Conservation (phyloP, 2,329 filamentous ascomycete species). For the Colletotrichum plurivorum region DNA sequence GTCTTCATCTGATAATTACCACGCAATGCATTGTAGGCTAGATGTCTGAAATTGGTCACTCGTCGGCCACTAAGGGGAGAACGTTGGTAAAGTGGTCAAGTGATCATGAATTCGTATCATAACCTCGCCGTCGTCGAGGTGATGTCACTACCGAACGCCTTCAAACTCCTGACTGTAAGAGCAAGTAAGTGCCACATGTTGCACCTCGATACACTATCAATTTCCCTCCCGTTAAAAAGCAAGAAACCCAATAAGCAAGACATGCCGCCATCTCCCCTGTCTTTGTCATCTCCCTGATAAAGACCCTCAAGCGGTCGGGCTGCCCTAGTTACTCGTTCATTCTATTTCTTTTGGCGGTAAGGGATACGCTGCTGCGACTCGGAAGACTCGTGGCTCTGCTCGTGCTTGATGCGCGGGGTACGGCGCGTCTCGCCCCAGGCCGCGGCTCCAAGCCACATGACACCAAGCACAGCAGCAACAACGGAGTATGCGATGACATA, state of each 20-base stretch:
- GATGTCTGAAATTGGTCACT: neutral
- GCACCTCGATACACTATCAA: too few relatives aligned
- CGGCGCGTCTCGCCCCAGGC: conserved; percentile 31
- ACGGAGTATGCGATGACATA: conserved; percentile 70
- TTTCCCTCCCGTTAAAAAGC: neutral
- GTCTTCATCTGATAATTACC: neutral
- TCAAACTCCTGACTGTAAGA: conserved; percentile 1
- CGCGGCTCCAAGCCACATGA: conserved; percentile 57
- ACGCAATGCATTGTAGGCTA: neutral
- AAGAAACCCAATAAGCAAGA: neutral
- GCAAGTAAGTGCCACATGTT: too few relatives aligned
- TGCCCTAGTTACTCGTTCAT: neutral
- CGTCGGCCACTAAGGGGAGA: neutral
- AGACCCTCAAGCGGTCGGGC: too few relatives aligned
- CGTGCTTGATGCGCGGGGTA: conserved; percentile 33
- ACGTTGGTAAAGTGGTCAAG: neutral
- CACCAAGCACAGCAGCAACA: conserved; percentile 64
- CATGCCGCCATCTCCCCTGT: too few relatives aligned
- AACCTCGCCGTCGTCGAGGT: neutral
- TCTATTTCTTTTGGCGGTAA: conserved; percentile 36
- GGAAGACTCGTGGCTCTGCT: conserved; percentile 34
- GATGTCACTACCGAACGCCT: conserved; percentile 7
- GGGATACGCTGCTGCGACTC: conserved; percentile 36
- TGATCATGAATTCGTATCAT: conserved; percentile 15
- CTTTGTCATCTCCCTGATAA: too few relatives aligned